Base-by-base conservation (phyloP, 176 grass and related monocot species). In the Avena insularis region DNA sequence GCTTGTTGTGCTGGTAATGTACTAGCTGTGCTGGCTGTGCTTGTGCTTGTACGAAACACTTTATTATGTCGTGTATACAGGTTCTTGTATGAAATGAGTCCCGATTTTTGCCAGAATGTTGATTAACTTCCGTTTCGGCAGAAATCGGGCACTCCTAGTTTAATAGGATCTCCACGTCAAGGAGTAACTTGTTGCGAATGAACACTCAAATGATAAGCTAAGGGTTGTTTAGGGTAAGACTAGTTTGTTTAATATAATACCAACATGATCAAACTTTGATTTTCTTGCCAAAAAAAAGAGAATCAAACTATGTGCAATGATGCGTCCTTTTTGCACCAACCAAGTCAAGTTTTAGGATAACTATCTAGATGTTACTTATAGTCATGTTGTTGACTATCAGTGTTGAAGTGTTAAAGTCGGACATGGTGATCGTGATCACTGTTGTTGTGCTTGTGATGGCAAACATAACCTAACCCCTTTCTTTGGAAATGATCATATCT, bases 101-200 rank as follows among this genome's bases (percentile, higher is more conserved):
- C 33, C 3, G 3, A 35, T 35, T 35, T 35, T 35, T 35, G 3
- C 3, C 2, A 3, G 3, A 35, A 35, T 35, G 33, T 35, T 35
- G 33, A 35, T 35, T 35, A 35, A 35, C 33, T 3, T 35, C 0
- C 33, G 33, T 35, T 35, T 35, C 3, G 33, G 33, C 33, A 35
- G 33, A 35, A 35, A 35, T 35, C 33, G 33, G 33, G 33, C 33
- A 35, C 33, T 35, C 33, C 33, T 35, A 11, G 12, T 14, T 12
- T 19, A 83, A 64, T 83, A 74, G 38, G 33, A 66, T 48, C 64
- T 84, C 58, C 27, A 29, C 40, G 20, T 80, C 80, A 75, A 68
- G 36, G 80, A 68, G 75, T 80, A 87, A 79, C 79, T 90, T 90
- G 89, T 46, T 71, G 71, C 23, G 12, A 25, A 56, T 87, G 80